Evolutionary conservation across 768 basidiomycete species (phyloP).

Genomic region (Suillus weaverae): DNA sequence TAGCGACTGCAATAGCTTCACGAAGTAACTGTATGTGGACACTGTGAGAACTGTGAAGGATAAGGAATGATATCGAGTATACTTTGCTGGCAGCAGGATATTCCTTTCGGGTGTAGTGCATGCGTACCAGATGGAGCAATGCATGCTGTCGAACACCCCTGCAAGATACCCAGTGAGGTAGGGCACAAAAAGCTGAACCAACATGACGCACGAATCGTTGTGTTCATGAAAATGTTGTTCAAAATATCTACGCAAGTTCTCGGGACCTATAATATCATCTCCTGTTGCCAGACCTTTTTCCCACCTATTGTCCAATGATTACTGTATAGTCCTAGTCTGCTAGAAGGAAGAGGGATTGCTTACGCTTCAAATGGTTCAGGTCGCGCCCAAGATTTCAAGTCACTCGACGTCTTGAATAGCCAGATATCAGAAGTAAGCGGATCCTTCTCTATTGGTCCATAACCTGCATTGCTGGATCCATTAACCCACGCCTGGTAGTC

Average conservation of each 20-base stretch:
- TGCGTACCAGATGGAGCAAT: conserved; percentile 70
- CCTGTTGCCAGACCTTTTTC: conserved; percentile 63
- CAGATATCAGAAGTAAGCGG: conserved; percentile 47
- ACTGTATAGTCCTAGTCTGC: conserved; percentile 5
- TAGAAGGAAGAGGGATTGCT: conserved; percentile 20
- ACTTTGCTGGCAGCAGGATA: conserved; percentile 69
- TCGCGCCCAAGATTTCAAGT: conserved; percentile 67
- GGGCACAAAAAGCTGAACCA: neutral
- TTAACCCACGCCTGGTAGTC: conserved; percentile 68
- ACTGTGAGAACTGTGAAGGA: conserved; percentile 6
- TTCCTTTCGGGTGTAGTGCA: conserved; percentile 75
- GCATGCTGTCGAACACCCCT: conserved; percentile 83
- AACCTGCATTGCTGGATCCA: conserved; percentile 49
- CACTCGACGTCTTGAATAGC: conserved; percentile 62
- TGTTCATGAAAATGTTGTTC: conserved; percentile 83
- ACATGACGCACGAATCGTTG: conserved; percentile 69
- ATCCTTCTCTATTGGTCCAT: conserved; percentile 52
- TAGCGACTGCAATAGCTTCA: conserved; percentile 78
- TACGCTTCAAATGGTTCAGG: conserved; percentile 61
- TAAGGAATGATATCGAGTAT: conserved; percentile 10
- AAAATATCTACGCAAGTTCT: conserved; percentile 76
- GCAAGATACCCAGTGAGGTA: conserved; percentile 8
- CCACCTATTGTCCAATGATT: conserved; percentile 47
- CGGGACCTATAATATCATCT: conserved; percentile 67
- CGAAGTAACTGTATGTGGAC: conserved; percentile 52